These are phyloP conservation scores for Oenanthe sinensis DNA, from an alignment of 129 eudicot species.

Conservation along the genomic window DNA sequence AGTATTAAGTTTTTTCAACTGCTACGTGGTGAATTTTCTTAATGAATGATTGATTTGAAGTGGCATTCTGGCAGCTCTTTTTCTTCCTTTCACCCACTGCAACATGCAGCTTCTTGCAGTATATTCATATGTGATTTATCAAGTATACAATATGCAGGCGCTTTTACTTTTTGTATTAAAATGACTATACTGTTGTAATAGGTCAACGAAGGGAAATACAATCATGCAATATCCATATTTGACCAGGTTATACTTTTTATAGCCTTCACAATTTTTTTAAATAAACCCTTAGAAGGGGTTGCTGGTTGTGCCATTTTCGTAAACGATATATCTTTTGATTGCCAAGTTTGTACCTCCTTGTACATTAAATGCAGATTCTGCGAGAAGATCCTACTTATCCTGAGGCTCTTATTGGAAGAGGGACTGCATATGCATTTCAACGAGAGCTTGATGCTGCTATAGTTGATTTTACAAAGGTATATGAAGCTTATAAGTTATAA, in stretches of 20 bases:
- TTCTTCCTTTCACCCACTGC: neutral
- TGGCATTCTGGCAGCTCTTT: neutral
- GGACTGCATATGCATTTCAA: conserved; percentile 96
- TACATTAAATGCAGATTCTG: conserved; percentile 47
- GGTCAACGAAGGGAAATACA: conserved; percentile 97
- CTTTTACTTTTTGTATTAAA: neutral
- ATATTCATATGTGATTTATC: neutral
- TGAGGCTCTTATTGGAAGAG: conserved; percentile 95
- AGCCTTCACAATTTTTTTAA: neutral
- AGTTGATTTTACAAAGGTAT: conserved; percentile 90
- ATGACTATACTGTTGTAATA: conserved; percentile 25
- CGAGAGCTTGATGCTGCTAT: conserved; percentile 94
- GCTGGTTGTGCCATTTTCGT: neutral
- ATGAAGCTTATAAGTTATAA: conserved; percentile 13
- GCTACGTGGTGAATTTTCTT: neutral
- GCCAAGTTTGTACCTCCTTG: neutral
- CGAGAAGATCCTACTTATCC: conserved; percentile 93
- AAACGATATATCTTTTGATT: conserved; percentile 1
- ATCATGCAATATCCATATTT: conserved; percentile 82
- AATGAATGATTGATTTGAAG: neutral
- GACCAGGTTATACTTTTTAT: conserved; percentile 61
- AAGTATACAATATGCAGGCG: neutral
- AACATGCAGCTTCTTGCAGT: neutral
- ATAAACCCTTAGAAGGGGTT: neutral
- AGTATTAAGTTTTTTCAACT: neutral